Conservation (phyloP, 2,329 filamentous ascomycete genomes). For the Diaporthe citri region DNA sequence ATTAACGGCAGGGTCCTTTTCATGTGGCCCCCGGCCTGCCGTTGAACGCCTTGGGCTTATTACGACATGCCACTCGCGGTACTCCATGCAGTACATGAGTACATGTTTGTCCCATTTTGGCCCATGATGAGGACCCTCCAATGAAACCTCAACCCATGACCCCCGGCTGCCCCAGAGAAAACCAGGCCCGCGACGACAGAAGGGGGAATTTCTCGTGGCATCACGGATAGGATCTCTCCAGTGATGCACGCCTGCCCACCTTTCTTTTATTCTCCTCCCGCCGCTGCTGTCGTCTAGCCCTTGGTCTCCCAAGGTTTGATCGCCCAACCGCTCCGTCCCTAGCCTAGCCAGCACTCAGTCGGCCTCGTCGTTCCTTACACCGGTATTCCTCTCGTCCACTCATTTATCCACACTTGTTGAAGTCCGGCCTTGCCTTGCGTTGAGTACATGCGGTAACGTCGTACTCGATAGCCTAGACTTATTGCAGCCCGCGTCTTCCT, state of each 20-base stretch:
- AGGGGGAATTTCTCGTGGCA: conserved; percentile 31
- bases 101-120: background rate
- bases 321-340: conserved; percentile 21
- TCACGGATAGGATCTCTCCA: conserved; percentile 27
- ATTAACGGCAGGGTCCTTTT: conserved; percentile 6
- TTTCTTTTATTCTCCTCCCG: conserved; percentile 12
- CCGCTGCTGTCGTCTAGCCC: conserved; percentile 15
- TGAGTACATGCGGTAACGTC: conserved; percentile 15
- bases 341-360: conserved; percentile 28
- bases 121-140: conserved; percentile 18
- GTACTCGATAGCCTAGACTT: conserved; percentile 19
- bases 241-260: conserved; percentile 19
- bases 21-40: conserved; percentile 25
- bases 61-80: conserved; percentile 7
- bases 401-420: conserved; percentile 26
- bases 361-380: conserved; percentile 29
- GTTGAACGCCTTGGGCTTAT: conserved; percentile 6
- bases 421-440: conserved; percentile 11
- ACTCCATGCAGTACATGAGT: background rate
- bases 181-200: background rate
- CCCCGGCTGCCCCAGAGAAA: conserved; percentile 19
- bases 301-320: conserved; percentile 22
- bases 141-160: conserved; percentile 24
- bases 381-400: conserved; percentile 28
- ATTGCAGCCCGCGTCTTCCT: background rate